phyloP scores from a whole-genome alignment of 257 asterid genomes.

The Lithospermum erythrorhizon region DNA sequence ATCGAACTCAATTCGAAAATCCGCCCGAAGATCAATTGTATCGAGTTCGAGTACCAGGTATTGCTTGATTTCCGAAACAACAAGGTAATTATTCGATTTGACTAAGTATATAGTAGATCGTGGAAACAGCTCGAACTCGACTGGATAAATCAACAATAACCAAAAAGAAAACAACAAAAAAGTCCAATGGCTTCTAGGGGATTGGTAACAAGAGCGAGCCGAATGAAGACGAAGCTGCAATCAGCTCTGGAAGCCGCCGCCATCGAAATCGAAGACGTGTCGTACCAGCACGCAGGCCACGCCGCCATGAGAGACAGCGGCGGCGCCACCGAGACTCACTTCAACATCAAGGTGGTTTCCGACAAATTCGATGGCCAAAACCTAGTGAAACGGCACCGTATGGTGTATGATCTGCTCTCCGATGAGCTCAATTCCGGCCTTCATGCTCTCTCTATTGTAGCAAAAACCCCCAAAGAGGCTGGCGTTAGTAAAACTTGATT shows the following conservation, averaged over 20 bases:
- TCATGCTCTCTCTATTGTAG: constrained; percentile 80
- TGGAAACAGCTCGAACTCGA: too few species aligned
- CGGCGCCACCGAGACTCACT: constrained; percentile 68
- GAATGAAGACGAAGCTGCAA: constrained; percentile 67
- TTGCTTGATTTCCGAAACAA: too few species aligned
- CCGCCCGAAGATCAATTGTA: too few species aligned
- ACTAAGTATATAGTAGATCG: too few species aligned
- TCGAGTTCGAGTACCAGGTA: too few species aligned
- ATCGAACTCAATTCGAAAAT: too few species aligned
- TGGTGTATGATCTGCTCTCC: constrained; percentile 74
- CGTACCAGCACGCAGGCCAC: constrained; percentile 92
- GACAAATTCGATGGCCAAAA: constrained; percentile 55
- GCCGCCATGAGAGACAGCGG: constrained; percentile 59
- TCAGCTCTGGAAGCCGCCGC: constrained; percentile 54
- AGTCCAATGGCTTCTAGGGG: constrained; percentile 56
- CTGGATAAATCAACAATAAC: too few species aligned
- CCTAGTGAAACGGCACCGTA: constrained; percentile 81
- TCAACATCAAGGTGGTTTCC: constrained; percentile 63
- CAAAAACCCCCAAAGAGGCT: constrained; percentile 76
- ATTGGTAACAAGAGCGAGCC: constrained; percentile 43
- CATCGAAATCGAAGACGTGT: constrained; percentile 79
- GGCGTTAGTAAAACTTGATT: constrained; percentile 13
- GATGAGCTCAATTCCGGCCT: constrained; percentile 80
- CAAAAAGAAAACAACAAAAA: background rate
- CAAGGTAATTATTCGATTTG: too few species aligned